Conservation (phyloP, 2,329 filamentous ascomycete species). For the Didymella exigua region DNA sequence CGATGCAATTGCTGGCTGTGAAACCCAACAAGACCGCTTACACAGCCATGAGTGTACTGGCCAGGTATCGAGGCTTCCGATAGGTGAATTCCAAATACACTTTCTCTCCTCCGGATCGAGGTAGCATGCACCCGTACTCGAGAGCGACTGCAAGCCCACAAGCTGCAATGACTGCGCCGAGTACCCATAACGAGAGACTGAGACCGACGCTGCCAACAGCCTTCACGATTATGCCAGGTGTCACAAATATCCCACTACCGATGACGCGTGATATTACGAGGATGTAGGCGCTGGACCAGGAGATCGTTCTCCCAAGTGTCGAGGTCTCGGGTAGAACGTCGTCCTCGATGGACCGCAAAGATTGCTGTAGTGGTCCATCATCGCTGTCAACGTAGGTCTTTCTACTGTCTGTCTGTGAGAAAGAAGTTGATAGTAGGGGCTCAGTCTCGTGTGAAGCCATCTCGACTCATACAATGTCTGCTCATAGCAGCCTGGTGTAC, state of each 20-base stretch:
- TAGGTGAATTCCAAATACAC: constrained; percentile 75
- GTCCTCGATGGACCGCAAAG: constrained; percentile 55
- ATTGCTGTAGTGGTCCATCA: constrained; percentile 20
- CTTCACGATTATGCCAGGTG: constrained; percentile 69
- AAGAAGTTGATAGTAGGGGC: constrained; percentile 29
- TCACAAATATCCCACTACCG: constrained; percentile 74
- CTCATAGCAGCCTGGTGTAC: neutral
- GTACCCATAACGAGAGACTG: constrained; percentile 66
- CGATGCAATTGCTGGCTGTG: constrained; percentile 71
- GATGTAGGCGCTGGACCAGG: constrained; percentile 68
- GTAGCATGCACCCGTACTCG: constrained; percentile 74
- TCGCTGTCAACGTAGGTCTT: constrained; percentile 26
- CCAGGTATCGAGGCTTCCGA: constrained; percentile 65
- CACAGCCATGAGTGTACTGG: constrained; percentile 67
- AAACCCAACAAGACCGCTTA: constrained; percentile 70
- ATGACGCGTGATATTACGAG: constrained; percentile 72
- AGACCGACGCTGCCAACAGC: constrained; percentile 70
- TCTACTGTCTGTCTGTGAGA: constrained; percentile 23
- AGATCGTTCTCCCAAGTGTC: constrained; percentile 63
- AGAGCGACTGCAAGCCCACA: constrained; percentile 67
- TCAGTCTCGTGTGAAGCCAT: constrained; percentile 27
- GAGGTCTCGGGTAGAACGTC: constrained; percentile 66
- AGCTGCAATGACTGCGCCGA: constrained; percentile 66
- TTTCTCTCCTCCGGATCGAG: constrained; percentile 69
- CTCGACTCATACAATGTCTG: neutral